These are phyloP conservation scores for Thermochaetoides dissita DNA, from an alignment of 2,329 filamentous ascomycete species.

Conservation along the genomic window DNA sequence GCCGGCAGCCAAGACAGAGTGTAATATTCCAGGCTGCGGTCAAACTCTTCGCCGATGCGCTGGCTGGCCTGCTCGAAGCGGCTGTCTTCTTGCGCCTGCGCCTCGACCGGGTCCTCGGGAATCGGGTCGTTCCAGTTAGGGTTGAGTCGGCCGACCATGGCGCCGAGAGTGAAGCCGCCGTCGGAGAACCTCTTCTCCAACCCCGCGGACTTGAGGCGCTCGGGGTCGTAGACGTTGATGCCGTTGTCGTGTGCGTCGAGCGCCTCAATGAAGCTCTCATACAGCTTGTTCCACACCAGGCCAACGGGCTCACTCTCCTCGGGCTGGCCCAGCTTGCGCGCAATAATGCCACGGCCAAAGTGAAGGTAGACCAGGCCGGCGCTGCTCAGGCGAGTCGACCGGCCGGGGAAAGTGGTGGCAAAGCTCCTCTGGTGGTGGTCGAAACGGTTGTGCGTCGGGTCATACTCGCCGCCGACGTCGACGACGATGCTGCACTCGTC, in stretches of 20 bases:
- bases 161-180: constrained; percentile 70
- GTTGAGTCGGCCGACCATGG: constrained; percentile 70
- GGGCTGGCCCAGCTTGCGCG: constrained; percentile 40
- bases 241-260: constrained; percentile 98
- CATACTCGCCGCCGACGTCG: constrained; percentile 93
- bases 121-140: constrained; percentile 60
- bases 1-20: constrained; percentile 74
- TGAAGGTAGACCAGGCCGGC: constrained; percentile 93
- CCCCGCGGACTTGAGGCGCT: constrained; percentile 52
- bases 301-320: constrained; percentile 53
- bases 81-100: constrained; percentile 64
- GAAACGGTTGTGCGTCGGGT: constrained; percentile 61
- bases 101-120: constrained; percentile 37
- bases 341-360: constrained; percentile 76
- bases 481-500: constrained; percentile 85
- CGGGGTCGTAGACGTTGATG: constrained; percentile 66
- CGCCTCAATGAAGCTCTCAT: constrained; percentile 86
- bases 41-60: constrained; percentile 83
- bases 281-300: constrained; percentile 75
- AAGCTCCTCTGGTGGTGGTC: constrained; percentile 98
- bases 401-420: constrained; percentile 67
- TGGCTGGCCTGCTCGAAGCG: constrained; percentile 64
- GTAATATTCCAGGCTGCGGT: constrained; percentile 65
- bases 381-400: constrained; percentile 78
- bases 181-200: constrained; percentile 73